Evolutionary conservation across 148 eudicot species (phyloP).

Genomic region (Silene uniflora): DNA sequence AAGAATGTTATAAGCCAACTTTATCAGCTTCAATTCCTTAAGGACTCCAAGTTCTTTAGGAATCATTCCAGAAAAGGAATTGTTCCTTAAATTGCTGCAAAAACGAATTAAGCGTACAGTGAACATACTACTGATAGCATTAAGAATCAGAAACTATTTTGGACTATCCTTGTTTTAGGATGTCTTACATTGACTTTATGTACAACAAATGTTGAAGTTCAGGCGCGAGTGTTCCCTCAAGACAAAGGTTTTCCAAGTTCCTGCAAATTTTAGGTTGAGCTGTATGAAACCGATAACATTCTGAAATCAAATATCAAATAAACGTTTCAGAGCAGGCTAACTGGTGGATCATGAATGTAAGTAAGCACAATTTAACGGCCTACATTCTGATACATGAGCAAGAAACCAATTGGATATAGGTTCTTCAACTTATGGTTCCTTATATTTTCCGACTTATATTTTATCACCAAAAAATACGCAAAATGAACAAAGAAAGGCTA

Average conservation of each 20-base stretch:
- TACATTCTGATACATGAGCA: not conserved
- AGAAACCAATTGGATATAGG: not conserved
- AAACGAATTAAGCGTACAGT: conserved; percentile 13
- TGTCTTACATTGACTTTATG: conserved; percentile 63
- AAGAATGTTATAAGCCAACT: conserved; percentile 62
- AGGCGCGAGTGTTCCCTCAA: conserved; percentile 67
- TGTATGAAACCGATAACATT: not conserved
- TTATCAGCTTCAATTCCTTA: conserved; percentile 60
- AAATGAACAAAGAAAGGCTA: not conserved
- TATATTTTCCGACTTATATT: not conserved
- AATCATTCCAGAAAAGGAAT: conserved; percentile 69
- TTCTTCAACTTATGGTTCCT: not conserved
- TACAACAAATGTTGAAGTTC: conserved; percentile 56
- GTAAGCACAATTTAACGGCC: not conserved
- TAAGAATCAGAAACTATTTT: not conserved
- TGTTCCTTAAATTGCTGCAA: conserved; percentile 68
- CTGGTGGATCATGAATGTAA: not conserved
- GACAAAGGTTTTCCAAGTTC: conserved; percentile 66
- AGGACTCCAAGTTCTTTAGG: conserved; percentile 55
- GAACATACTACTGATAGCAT: not conserved
- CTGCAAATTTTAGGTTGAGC: conserved; percentile 33
- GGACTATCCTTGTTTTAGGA: not conserved
- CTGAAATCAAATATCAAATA: not conserved
- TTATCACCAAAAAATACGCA: not conserved
- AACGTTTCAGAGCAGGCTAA: not conserved